phyloP scores from a whole-genome alignment of 441 rosid genomes.

The Mallotus repandus region DNA sequence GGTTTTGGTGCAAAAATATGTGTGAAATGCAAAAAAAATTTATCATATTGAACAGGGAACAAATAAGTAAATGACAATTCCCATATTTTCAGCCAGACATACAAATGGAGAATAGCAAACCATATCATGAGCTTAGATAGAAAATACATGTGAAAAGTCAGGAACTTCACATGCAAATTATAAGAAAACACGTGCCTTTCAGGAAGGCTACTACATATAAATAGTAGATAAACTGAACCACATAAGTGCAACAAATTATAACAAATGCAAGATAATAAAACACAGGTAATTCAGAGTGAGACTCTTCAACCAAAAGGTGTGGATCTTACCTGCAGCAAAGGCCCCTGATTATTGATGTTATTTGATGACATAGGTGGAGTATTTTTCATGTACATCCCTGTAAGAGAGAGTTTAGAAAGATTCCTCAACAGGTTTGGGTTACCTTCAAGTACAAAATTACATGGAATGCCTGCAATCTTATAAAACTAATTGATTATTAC shows the following conservation, averaged over 20 bases:
- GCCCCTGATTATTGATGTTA: slow-evolving; percentile 58
- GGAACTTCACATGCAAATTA: not conserved
- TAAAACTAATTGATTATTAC: slow-evolving; percentile 31
- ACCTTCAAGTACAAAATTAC: slow-evolving; percentile 8
- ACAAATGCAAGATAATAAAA: not conserved
- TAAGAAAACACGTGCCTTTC: not conserved
- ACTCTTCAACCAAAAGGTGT: slow-evolving; percentile 6
- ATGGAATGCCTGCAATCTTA: slow-evolving; percentile 14
- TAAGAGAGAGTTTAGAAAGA: slow-evolving; percentile 20
- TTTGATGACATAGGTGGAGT: slow-evolving; percentile 60
- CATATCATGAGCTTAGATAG: not conserved
- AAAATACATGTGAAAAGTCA: not conserved
- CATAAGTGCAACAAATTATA: not conserved
- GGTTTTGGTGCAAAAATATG: not conserved
- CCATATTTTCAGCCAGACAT: not conserved
- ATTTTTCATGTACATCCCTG: slow-evolving; percentile 72
- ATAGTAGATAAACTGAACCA: not conserved
- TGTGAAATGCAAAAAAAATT: not conserved
- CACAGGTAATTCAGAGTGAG: slow-evolving; percentile 13
- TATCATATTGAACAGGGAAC: not conserved
- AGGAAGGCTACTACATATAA: slow-evolving; percentile 1
- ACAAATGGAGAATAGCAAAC: not conserved
- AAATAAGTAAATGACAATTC: not conserved
- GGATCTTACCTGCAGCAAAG: slow-evolving; percentile 66
- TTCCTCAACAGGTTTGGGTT: slow-evolving; percentile 16